Evolutionary conservation across 768 basidiomycete genomes (phyloP), one percentile per base, ranked within the genome.

Genomic region (Lactarius akahatsu): DNA sequence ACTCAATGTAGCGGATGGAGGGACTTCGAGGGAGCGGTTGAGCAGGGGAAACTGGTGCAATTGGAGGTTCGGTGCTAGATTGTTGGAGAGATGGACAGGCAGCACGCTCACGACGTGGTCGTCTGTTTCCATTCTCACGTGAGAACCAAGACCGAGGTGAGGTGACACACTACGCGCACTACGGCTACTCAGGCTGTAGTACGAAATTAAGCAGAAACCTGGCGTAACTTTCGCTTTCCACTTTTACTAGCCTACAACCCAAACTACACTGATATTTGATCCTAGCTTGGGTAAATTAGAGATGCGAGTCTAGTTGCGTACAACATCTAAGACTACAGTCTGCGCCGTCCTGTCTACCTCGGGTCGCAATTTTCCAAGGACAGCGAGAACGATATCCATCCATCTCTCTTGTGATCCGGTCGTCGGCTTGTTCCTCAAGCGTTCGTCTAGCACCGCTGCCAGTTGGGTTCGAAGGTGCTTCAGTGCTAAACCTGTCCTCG

Each of bases 31-130:
- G 11, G 91, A 86, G 32, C 90, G 83, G 10, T 82, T 86, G 2
- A 92, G 79, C 9, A 94, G 82, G 6, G 93, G 92, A 71, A 87
- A 94, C 70, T 94, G 92, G 71, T 93, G 91, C 4, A 94, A 76
- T 43, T 93, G 90, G 45, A 94, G 74, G 72, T 87, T 82, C 2
- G 88, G 83, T 40, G 78, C 74, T 26, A 89, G 82, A 18, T 77
- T 75, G 73, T 88, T 84, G 47, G 90, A 88, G 70, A 83, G 86
- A 71, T 87, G 88, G 61, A 94, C 83, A 43, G 92, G 92, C 60
- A 94, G 79, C 57, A 86, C 79, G 70, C 80, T 79, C 66, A 92
- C 80, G 63, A 91, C 76, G 71, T 86, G 84, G 76, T 91, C 91
- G 68, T 85, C 79, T 40, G 70, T 73, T 47, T 66, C 52, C 72